Evolutionary conservation across 805 yeast species (phyloP), one percentile per base, ranked within the genome.

Genomic region (Lachancea quebecensis): DNA sequence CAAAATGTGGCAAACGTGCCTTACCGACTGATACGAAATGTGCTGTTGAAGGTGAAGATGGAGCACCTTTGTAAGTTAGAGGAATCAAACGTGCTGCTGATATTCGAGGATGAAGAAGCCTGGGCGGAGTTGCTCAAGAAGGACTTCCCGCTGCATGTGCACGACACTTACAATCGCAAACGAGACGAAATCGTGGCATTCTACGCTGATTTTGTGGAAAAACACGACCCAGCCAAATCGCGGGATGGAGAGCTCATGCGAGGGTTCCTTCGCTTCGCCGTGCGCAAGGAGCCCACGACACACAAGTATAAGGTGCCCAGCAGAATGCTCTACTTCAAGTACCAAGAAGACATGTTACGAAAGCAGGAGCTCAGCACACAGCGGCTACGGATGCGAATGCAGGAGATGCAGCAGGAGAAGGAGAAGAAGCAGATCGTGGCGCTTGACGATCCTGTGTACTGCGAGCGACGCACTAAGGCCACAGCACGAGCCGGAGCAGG

Each of bases 31-130:
- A 44, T 70, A 12, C 48, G 53, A 35, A 49, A 56, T 15, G 61
- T 65, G 1, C 50, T 69, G 17, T 44, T 50, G 33, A 59, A 61
- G 41, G 53, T 64, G 11, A 59, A 56, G 12, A 41, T 58, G 8
- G 60, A 59, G 10, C 74, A 68, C 38, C 41, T 70, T 10, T 44
- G 51, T 25, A 58, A 54, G 17, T 41, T 68, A 9, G 74, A 70
- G 45, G 40, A 44, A 17, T 46, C 41, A 2, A 68, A 67, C 45
- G 64, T 65, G 0, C 46, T 52, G 16, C 53, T 65, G 21, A 51
- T 68, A 1, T 57, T 70, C 37, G 72, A 70, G 33, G 73, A 69
- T 50, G 71, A 67, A 39, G 62, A 61, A 10, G 45, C 66, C 1
- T 70, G 74, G 74, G 45, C 45, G 3, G 44, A 50, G 2, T 45